Percentiles rank a stretch among this genome's conserved stretches.
phyloP scores from a whole-genome alignment of 1,139 yeast genomes.

The Pichia cactophila region DNA sequence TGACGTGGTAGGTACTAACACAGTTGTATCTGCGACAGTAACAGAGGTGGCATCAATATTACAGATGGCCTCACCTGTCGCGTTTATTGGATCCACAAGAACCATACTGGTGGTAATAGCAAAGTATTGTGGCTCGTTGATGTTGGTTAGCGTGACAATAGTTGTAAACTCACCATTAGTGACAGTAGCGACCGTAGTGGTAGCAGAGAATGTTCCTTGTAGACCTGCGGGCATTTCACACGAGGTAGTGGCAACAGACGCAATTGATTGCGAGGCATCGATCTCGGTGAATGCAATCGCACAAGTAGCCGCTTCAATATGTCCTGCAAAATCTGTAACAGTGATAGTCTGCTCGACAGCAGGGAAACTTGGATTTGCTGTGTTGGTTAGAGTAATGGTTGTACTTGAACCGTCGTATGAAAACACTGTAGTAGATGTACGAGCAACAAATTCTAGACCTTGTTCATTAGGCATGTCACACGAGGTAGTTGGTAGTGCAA shows the following conservation, averaged over 20 bases:
- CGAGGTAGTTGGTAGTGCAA: too few relatives aligned
- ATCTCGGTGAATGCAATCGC: neutral
- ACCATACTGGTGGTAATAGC: neutral
- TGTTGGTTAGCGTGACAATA: neutral
- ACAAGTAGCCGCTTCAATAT: neutral
- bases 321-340: neutral
- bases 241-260: constrained; percentile 1
- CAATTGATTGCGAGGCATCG: constrained; percentile 1
- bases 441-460: too few relatives aligned
- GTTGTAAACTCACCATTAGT: too few relatives aligned
- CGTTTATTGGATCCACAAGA: neutral
- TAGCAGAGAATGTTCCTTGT: neutral
- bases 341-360: neutral
- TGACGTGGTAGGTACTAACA: neutral
- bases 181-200: neutral
- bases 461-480: too few relatives aligned
- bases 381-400: neutral
- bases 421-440: too few relatives aligned
- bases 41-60: neutral
- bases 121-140: neutral
- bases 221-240: neutral
- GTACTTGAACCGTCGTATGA: too few relatives aligned
- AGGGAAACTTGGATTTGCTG: neutral
- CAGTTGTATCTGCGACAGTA: neutral
- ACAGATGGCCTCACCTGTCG: neutral